A percentile compares a stretch with the other conserved stretches of the same genome.
Conservation (phyloP, 768 basidiomycete species). For the Hysterangium stoloniferum region DNA sequence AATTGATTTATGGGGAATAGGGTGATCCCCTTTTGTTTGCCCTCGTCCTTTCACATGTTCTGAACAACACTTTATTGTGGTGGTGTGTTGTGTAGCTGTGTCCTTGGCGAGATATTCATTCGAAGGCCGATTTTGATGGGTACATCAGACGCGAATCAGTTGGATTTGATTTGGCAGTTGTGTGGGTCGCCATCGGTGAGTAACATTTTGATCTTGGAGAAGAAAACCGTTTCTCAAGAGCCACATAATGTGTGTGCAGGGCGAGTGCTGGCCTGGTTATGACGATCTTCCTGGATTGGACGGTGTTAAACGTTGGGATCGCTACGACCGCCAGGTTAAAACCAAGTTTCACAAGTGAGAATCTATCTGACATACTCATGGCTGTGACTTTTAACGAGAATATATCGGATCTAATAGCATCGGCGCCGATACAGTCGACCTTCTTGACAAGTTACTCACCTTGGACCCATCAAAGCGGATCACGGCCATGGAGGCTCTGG, state of each 20-base stretch:
- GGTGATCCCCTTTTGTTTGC: constrained; percentile 41
- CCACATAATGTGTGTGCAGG: constrained; percentile 29
- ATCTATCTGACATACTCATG: constrained; percentile 10
- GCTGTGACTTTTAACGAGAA: constrained; percentile 8
- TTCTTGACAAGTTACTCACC: constrained; percentile 73
- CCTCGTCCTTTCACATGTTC: neutral
- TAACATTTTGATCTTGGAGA: too few species aligned
- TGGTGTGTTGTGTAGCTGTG: too few species aligned
- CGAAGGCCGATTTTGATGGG: constrained; percentile 83
- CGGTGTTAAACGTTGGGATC: constrained; percentile 57
- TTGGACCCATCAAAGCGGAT: constrained; percentile 80
- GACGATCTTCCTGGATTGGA: constrained; percentile 73
- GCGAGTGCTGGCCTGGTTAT: constrained; percentile 61
- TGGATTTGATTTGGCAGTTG: constrained; percentile 82
- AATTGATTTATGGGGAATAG: constrained; percentile 97
- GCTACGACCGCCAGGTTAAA: constrained; percentile 46
- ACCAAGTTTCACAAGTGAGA: constrained; percentile 53
- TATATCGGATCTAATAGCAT: constrained; percentile 49
- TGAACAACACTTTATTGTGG: neutral
- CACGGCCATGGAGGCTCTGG: constrained; percentile 79
- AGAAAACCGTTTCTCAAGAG: too few species aligned
- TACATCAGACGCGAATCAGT: constrained; percentile 82
- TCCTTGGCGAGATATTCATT: constrained; percentile 94
- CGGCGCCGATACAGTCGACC: constrained; percentile 65
- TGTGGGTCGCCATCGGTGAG: constrained; percentile 68